These are phyloP conservation scores for Blechomonas ayalai DNA, from an alignment of 208 protist genomes.

Conservation along the genomic window DNA sequence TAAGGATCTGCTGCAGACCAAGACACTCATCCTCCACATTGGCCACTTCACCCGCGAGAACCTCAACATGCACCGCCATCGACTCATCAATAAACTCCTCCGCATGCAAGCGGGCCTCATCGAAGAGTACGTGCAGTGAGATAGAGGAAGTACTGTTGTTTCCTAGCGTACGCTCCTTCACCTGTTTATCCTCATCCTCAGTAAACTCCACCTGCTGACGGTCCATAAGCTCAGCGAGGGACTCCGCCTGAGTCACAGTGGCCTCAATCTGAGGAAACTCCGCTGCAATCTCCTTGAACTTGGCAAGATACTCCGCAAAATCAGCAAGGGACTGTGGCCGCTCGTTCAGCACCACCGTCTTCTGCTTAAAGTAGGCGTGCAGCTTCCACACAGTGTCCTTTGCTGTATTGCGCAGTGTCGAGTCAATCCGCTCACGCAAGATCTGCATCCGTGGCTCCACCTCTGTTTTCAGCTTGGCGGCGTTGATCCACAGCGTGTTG, in stretches of 20 bases:
- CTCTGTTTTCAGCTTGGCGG: slow-evolving; percentile 80
- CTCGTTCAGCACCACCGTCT: slow-evolving; percentile 76
- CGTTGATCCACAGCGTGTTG: slow-evolving; percentile 87
- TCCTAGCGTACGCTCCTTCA: slow-evolving; percentile 84
- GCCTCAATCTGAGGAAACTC: slow-evolving; percentile 38
- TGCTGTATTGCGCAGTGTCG: slow-evolving; percentile 64
- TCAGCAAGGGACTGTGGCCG: slow-evolving; percentile 53
- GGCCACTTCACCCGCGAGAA: slow-evolving; percentile 57
- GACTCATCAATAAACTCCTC: slow-evolving; percentile 88
- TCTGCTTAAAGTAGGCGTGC: slow-evolving; percentile 83
- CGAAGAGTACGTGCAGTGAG: slow-evolving; percentile 78
- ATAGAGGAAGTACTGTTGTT: slow-evolving; percentile 34
- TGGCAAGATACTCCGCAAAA: slow-evolving; percentile 84
- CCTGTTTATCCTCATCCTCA: slow-evolving; percentile 86
- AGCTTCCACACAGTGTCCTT: slow-evolving; percentile 52
- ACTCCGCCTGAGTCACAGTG: slow-evolving; percentile 70
- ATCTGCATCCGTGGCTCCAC: slow-evolving; percentile 81
- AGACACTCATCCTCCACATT: slow-evolving; percentile 85
- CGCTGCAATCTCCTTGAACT: slow-evolving; percentile 74
- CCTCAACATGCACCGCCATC: slow-evolving; percentile 59
- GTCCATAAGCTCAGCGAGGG: slow-evolving; percentile 89
- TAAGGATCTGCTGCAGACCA: slow-evolving; percentile 76
- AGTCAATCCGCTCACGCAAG: slow-evolving; percentile 64
- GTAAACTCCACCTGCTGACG: slow-evolving; percentile 82
- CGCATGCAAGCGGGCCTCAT: slow-evolving; percentile 72